These are phyloP conservation scores for Thamnidium elegans DNA, from an alignment of 192 early-diverging fungal genomes.

Conservation along the genomic window DNA sequence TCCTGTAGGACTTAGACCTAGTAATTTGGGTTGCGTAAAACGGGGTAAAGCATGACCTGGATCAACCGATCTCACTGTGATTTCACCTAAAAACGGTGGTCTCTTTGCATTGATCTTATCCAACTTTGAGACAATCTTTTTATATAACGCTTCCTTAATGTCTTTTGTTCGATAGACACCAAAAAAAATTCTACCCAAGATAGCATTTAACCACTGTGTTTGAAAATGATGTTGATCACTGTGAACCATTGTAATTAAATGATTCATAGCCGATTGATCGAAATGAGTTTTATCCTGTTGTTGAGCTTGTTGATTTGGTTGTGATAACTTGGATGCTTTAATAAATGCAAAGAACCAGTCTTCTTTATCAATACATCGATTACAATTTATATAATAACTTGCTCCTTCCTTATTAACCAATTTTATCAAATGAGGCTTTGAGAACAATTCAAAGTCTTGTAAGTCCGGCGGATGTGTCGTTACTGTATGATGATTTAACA, in stretches of 20 bases:
- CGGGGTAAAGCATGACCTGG: slow-evolving; percentile 79
- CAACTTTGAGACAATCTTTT: slow-evolving; percentile 65
- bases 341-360: slow-evolving; percentile 86
- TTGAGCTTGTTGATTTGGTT: background rate
- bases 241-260: slow-evolving; percentile 48
- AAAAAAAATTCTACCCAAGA: slow-evolving; percentile 80
- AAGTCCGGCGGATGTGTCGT: slow-evolving; percentile 47
- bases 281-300: slow-evolving; percentile 42
- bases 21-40: slow-evolving; percentile 73
- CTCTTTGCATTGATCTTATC: slow-evolving; percentile 61
- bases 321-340: slow-evolving; percentile 55
- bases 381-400: slow-evolving; percentile 52
- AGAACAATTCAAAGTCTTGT: slow-evolving; percentile 64
- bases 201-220: slow-evolving; percentile 81
- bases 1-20: slow-evolving; percentile 63
- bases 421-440: slow-evolving; percentile 54
- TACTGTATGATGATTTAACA: slow-evolving; percentile 64
- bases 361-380: slow-evolving; percentile 74
- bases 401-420: slow-evolving; percentile 36
- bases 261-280: slow-evolving; percentile 45
- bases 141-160: slow-evolving; percentile 59
- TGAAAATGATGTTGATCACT: slow-evolving; percentile 58
- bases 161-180: slow-evolving; percentile 65
- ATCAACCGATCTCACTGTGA: slow-evolving; percentile 74
- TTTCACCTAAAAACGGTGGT: slow-evolving; percentile 76